phyloP scores from a whole-genome alignment of 805 yeast genomes.

The Metschnikowia colocasiae region DNA sequence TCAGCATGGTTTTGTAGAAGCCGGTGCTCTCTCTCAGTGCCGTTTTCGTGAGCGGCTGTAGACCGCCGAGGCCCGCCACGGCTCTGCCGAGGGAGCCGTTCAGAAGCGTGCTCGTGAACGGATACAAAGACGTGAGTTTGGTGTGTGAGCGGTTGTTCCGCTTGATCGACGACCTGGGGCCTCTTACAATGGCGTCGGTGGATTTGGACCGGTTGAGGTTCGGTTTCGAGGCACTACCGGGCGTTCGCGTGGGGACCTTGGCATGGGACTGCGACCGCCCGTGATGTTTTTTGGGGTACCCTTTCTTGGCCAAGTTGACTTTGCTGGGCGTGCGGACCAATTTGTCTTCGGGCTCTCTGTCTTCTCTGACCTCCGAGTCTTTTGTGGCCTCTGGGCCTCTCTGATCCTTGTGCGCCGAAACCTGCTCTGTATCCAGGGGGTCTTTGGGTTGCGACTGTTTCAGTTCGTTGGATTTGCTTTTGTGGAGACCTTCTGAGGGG shows the following conservation, averaged over 20 bases:
- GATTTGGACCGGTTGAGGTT: slow-evolving; percentile 37
- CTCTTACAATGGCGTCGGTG: slow-evolving; percentile 35
- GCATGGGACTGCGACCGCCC: slow-evolving; percentile 16
- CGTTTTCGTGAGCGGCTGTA: slow-evolving; percentile 19
- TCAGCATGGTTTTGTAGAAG: slow-evolving; percentile 16
- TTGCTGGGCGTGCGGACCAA: slow-evolving; percentile 1
- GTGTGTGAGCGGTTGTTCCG: slow-evolving; percentile 37
- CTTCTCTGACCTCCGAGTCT: not conserved
- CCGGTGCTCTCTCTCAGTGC: slow-evolving; percentile 14
- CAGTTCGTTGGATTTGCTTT: too few relatives aligned
- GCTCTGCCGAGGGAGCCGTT: slow-evolving; percentile 11
- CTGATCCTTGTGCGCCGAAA: too few relatives aligned
- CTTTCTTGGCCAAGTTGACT: slow-evolving; percentile 2
- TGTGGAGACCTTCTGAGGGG: too few relatives aligned
- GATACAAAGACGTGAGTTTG: slow-evolving; percentile 23
- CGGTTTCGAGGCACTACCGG: slow-evolving; percentile 20
- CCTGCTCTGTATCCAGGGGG: too few relatives aligned
- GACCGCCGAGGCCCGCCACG: slow-evolving; percentile 3
- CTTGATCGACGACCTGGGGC: slow-evolving; percentile 23
- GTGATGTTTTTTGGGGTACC: slow-evolving; percentile 9
- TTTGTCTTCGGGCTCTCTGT: not conserved
- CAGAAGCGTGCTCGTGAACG: slow-evolving; percentile 19
- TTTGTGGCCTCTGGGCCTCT: not conserved
- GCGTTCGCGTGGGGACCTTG: slow-evolving; percentile 11
- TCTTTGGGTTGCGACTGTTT: too few relatives aligned